phyloP scores from a whole-genome alignment of 176 grass and related monocot genomes.

The Carex cristatella region DNA sequence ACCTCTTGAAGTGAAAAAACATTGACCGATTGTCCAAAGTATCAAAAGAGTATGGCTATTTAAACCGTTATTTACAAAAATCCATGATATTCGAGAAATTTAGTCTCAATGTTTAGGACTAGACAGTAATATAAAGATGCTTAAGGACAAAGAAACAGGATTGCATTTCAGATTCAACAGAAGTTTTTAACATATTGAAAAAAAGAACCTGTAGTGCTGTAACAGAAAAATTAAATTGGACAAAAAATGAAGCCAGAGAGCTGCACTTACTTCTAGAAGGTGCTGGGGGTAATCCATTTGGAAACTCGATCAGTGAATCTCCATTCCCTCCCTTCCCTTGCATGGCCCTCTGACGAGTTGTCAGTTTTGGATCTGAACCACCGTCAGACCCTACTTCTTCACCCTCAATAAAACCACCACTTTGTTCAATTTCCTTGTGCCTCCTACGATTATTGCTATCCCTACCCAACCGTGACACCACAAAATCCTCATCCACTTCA shows the following conservation, averaged over 20 bases:
- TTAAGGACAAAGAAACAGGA: background rate
- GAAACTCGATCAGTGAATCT: conserved; percentile 79
- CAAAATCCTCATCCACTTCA: conserved; percentile 78
- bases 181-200: background rate
- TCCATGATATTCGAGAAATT: background rate
- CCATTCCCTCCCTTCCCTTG: conserved; percentile 72
- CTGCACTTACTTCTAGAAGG: conserved; percentile 77
- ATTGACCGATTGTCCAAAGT: background rate
- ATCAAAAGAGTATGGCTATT: background rate
- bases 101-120: background rate
- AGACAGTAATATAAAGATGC: background rate
- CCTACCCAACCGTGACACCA: conserved; percentile 35
- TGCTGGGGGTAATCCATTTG: conserved; percentile 71
- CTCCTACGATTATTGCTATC: conserved; percentile 39
- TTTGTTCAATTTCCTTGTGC: conserved; percentile 36
- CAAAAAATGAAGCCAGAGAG: background rate
- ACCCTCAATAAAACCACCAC: conserved; percentile 53
- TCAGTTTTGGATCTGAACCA: conserved; percentile 49
- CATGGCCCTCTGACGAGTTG: conserved; percentile 81
- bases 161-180: background rate
- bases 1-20: background rate
- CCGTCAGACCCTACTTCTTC: conserved; percentile 54
- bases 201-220: background rate
- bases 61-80: background rate
- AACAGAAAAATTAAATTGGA: background rate